A percentile compares a stretch with the other conserved stretches of the same genome.
Conservation (phyloP, 139 green algal species). For the Ulvella scutata region DNA sequence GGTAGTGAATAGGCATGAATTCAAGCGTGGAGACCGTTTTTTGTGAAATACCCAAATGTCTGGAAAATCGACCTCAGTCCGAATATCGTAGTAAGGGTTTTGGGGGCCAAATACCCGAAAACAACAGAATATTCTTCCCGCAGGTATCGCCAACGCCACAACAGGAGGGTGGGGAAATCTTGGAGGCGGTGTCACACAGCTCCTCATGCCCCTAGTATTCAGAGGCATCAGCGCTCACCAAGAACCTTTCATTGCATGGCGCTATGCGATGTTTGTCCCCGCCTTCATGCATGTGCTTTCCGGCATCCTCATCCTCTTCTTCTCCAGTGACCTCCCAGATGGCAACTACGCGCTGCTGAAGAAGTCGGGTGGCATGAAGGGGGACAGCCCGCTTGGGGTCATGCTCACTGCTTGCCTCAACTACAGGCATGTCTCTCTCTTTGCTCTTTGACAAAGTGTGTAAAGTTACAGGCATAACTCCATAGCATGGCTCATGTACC, state of each 20-base stretch:
- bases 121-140: constrained; percentile 6
- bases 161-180: constrained; percentile 75
- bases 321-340: constrained; percentile 66
- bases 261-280: constrained; percentile 79
- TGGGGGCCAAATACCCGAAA: neutral
- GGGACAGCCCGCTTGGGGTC: constrained; percentile 22
- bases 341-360: constrained; percentile 64
- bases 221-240: constrained; percentile 22
- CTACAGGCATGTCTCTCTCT: constrained; percentile 17
- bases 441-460: neutral
- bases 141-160: constrained; percentile 53
- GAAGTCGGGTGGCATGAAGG: constrained; percentile 48
- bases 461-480: constrained; percentile 8
- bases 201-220: constrained; percentile 79
- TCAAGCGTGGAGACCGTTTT: too few species aligned
- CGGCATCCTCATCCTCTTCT: constrained; percentile 22
- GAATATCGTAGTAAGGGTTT: neutral
- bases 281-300: constrained; percentile 48
- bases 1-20: too few species aligned
- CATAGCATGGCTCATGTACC: neutral
- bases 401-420: constrained; percentile 47
- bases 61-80: neutral
- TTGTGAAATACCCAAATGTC: constrained; percentile 1
- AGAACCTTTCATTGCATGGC: constrained; percentile 55
- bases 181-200: constrained; percentile 57